phyloP scores from a whole-genome alignment of 1,284 basidiomycete genomes.

The Moniliophthora roreri region DNA sequence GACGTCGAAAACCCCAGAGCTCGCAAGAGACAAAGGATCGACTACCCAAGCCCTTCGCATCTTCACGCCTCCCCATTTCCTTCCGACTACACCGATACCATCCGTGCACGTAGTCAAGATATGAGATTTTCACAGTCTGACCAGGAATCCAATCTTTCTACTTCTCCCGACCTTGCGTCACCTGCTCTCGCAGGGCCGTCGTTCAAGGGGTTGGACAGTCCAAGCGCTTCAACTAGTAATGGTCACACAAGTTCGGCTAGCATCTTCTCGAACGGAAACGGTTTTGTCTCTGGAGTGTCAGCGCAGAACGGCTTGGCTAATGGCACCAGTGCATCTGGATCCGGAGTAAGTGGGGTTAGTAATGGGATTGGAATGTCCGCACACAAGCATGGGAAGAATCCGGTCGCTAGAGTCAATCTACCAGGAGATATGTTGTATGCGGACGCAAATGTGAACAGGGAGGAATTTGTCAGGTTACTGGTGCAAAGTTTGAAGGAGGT shows the following conservation, averaged over 20 bases:
- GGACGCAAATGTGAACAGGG: constrained; percentile 77
- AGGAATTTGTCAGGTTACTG: constrained; percentile 90
- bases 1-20: constrained; percentile 55
- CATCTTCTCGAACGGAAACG: constrained; percentile 33
- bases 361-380: constrained; percentile 34
- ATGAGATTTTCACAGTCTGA: constrained; percentile 64
- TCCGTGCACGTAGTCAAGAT: constrained; percentile 11
- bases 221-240: constrained; percentile 41
- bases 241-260: constrained; percentile 33
- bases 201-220: constrained; percentile 41
- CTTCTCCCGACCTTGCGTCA: constrained; percentile 37
- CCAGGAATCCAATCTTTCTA: constrained; percentile 37
- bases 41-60: constrained; percentile 25
- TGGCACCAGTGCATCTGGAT: constrained; percentile 34
- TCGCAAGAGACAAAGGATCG: constrained; percentile 70
- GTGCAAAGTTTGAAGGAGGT: constrained; percentile 91
- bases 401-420: constrained; percentile 58
- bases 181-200: constrained; percentile 51
- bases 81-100: constrained; percentile 23
- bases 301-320: constrained; percentile 26
- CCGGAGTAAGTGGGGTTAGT: constrained; percentile 29
- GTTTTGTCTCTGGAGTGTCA: constrained; percentile 34
- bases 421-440: constrained; percentile 74
- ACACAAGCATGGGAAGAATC: constrained; percentile 44
- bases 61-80: neutral